Percentiles rank a stretch among this genome's conserved stretches.
phyloP scores from a whole-genome alignment of 139 green algal genomes.

The Dunaliella sp. region DNA sequence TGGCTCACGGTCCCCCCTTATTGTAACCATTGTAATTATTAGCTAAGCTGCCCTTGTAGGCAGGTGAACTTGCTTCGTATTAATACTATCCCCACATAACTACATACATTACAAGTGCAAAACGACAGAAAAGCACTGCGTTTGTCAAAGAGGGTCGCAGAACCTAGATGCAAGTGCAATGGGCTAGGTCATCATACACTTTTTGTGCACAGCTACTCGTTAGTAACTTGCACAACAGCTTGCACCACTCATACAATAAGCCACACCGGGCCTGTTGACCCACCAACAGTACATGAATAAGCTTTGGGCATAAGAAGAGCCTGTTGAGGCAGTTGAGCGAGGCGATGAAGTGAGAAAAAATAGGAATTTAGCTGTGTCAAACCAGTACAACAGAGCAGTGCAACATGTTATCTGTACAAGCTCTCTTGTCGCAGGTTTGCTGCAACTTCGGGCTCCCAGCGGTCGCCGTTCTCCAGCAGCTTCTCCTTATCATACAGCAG shows the following conservation, averaged over 20 bases:
- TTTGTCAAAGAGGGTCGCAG: too few species aligned
- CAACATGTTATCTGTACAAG: slow-evolving; percentile 64
- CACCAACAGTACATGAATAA: not conserved
- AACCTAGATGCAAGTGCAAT: too few species aligned
- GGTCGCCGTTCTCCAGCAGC: slow-evolving; percentile 95
- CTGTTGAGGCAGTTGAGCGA: too few species aligned
- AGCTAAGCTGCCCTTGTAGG: too few species aligned
- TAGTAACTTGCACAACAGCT: too few species aligned
- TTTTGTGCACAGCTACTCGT: too few species aligned
- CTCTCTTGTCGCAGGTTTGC: slow-evolving; percentile 82
- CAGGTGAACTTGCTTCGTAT: too few species aligned
- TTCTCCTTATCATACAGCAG: slow-evolving; percentile 99
- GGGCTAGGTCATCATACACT: too few species aligned
- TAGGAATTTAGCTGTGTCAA: not conserved
- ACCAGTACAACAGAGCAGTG: not conserved
- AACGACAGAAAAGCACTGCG: too few species aligned
- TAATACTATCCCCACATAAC: too few species aligned
- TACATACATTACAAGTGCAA: too few species aligned
- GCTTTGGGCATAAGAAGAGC: not conserved
- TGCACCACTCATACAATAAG: not conserved
- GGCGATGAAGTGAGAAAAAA: not conserved
- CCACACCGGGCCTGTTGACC: not conserved
- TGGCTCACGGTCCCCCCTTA: not conserved
- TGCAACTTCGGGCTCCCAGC: slow-evolving; percentile 98
- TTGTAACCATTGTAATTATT: too few species aligned